A percentile compares a stretch with the other conserved stretches of the same genome.
phyloP scores from a whole-genome alignment of 176 grass and related monocot species.

The Cenchrus purpureus region DNA sequence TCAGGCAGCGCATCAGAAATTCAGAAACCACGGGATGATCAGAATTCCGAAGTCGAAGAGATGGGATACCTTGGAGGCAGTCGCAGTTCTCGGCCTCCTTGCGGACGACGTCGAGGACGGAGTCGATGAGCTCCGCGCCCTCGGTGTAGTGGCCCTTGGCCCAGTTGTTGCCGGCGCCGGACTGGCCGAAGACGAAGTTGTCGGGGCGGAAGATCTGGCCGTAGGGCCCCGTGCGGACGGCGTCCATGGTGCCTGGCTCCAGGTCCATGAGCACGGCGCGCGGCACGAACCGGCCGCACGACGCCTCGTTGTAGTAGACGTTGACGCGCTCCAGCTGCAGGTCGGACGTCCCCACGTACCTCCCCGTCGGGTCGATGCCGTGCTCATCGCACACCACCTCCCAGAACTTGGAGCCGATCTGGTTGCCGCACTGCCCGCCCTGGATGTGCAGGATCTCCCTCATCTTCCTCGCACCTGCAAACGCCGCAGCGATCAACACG shows the following conservation, averaged over 20 bases:
- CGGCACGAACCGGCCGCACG: slow-evolving; percentile 73
- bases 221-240: slow-evolving; percentile 65
- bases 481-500: neutral
- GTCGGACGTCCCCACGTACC: slow-evolving; percentile 63
- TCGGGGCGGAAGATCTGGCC: slow-evolving; percentile 86
- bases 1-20: neutral
- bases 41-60: slow-evolving; percentile 6
- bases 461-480: slow-evolving; percentile 56
- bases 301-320: slow-evolving; percentile 92
- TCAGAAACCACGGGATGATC: neutral
- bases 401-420: slow-evolving; percentile 92
- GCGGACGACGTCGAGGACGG: slow-evolving; percentile 90
- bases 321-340: slow-evolving; percentile 86
- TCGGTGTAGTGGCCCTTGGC: slow-evolving; percentile 98
- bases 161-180: slow-evolving; percentile 95
- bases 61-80: slow-evolving; percentile 73
- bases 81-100: slow-evolving; percentile 98
- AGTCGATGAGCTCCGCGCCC: slow-evolving; percentile 92
- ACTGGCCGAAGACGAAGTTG: slow-evolving; percentile 93
- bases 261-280: slow-evolving; percentile 91
- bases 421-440: slow-evolving; percentile 84
- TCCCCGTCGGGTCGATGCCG: slow-evolving; percentile 73
- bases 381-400: slow-evolving; percentile 93
- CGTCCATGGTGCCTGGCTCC: slow-evolving; percentile 90
- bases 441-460: slow-evolving; percentile 95